These are phyloP conservation scores for Rugonectria rugulosa DNA, from an alignment of 2,329 filamentous ascomycete genomes.

Conservation along the genomic window DNA sequence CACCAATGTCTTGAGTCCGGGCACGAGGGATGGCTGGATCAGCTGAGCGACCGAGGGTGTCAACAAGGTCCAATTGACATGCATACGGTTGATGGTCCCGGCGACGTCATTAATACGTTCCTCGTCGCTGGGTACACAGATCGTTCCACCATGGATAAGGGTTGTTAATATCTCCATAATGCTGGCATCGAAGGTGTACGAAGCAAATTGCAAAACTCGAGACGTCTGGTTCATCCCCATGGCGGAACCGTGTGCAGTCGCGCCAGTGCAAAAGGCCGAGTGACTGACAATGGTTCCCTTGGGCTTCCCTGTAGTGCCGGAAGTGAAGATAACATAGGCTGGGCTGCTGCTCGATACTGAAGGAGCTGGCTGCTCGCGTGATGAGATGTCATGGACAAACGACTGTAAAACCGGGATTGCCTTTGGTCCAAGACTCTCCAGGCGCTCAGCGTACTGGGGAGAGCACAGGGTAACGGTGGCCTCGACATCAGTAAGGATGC, in stretches of 20 bases:
- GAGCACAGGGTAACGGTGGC: conserved; percentile 2
- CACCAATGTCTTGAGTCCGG: neutral
- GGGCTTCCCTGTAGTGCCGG: conserved; percentile 20
- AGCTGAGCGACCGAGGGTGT: neutral
- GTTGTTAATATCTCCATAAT: neutral
- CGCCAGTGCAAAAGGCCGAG: conserved; percentile 22
- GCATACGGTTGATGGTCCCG: neutral
- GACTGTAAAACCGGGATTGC: conserved; percentile 5
- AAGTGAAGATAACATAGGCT: conserved; percentile 26
- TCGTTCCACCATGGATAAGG: neutral
- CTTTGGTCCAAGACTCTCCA: conserved; percentile 7
- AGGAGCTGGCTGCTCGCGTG: neutral
- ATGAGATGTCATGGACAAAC: neutral
- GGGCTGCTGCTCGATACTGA: neutral
- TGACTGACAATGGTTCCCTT: conserved; percentile 23
- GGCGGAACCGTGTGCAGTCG: neutral
- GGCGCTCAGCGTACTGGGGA: neutral
- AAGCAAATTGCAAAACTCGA: neutral
- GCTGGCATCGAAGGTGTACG: neutral
- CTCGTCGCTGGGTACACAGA: neutral
- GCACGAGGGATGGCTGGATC: neutral
- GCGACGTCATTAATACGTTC: neutral
- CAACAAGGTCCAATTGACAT: neutral
- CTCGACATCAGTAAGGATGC: conserved; percentile 2
- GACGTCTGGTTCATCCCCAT: conserved; percentile 18